phyloP scores from a whole-genome alignment of 768 basidiomycete genomes.

The Strobilomyces dryophilus region DNA sequence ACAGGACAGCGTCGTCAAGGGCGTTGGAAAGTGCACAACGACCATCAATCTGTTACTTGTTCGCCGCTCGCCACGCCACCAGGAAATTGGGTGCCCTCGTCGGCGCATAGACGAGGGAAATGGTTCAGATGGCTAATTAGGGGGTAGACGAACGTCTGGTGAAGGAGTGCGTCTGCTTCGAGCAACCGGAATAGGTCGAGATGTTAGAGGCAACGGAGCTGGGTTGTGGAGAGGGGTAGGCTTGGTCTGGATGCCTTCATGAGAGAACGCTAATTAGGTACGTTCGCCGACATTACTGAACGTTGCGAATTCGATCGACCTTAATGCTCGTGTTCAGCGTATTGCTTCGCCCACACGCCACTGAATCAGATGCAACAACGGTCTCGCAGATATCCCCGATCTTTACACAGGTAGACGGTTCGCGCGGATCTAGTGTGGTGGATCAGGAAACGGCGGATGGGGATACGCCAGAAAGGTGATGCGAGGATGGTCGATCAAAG shows the following conservation, averaged over 20 bases:
- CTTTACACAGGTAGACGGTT: slow-evolving; percentile 69
- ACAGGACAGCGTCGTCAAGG: slow-evolving; percentile 66
- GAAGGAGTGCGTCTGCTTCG: slow-evolving; percentile 59
- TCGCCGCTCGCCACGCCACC: slow-evolving; percentile 59
- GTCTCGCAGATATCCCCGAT: slow-evolving; percentile 67
- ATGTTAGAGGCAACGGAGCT: slow-evolving; percentile 71
- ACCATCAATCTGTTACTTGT: slow-evolving; percentile 64
- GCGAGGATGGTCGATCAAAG: slow-evolving; percentile 84
- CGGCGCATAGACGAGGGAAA: slow-evolving; percentile 53
- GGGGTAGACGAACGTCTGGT: slow-evolving; percentile 60
- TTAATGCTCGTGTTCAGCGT: slow-evolving; percentile 63
- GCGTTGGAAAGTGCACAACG: slow-evolving; percentile 69
- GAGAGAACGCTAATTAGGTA: slow-evolving; percentile 72
- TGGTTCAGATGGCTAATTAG: slow-evolving; percentile 61
- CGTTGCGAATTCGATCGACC: neutral
- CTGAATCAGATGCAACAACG: slow-evolving; percentile 55
- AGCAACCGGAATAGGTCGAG: slow-evolving; percentile 64
- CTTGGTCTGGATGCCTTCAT: slow-evolving; percentile 67
- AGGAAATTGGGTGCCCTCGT: slow-evolving; percentile 51
- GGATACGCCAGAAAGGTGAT: slow-evolving; percentile 75
- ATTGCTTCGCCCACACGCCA: slow-evolving; percentile 62
- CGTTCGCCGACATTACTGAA: slow-evolving; percentile 5
- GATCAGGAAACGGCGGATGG: slow-evolving; percentile 76
- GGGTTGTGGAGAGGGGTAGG: slow-evolving; percentile 76
- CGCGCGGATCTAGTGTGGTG: slow-evolving; percentile 45